A percentile compares a stretch with the other conserved stretches of the same genome.
Evolutionary conservation across 2,329 filamentous ascomycete genomes (phyloP).

Genomic region (Diaporthe velutina): DNA sequence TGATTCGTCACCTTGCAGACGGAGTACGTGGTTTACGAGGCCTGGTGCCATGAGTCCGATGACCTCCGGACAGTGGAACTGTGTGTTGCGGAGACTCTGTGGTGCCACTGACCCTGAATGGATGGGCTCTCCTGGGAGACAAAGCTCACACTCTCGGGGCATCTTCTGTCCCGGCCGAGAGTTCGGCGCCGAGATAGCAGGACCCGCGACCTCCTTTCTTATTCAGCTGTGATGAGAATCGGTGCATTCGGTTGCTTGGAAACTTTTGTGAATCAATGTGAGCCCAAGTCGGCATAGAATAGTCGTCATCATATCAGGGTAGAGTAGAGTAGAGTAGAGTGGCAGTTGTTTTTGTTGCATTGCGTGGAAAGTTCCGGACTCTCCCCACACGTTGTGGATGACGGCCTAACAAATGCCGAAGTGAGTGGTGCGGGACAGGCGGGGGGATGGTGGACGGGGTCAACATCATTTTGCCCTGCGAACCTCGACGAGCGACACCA

Average conservation of each 20-base stretch:
- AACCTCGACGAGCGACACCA: not conserved
- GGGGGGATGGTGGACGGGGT: not conserved
- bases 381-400: not conserved
- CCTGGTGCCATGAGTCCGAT: not conserved
- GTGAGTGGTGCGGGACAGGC: constrained; percentile 2
- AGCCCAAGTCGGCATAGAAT: not conserved
- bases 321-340: no score
- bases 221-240: not conserved
- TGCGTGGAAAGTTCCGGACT: not conserved
- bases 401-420: not conserved
- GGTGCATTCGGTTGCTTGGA: not conserved
- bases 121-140: not conserved
- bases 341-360: not conserved
- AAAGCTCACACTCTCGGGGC: not conserved
- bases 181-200: not conserved
- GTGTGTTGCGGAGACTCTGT: no score
- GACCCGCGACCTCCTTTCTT: not conserved
- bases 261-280: not conserved
- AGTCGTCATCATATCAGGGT: not conserved
- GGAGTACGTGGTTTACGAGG: not conserved
- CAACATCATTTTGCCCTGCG: not conserved
- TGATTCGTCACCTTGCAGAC: constrained; percentile 2
- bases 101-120: not conserved
- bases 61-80: not conserved
- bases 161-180: not conserved